A percentile compares a stretch with the other conserved stretches of the same genome.
Evolutionary conservation across 2,329 filamentous ascomycete species (phyloP).

Genomic region (Pseudocercospora musae): DNA sequence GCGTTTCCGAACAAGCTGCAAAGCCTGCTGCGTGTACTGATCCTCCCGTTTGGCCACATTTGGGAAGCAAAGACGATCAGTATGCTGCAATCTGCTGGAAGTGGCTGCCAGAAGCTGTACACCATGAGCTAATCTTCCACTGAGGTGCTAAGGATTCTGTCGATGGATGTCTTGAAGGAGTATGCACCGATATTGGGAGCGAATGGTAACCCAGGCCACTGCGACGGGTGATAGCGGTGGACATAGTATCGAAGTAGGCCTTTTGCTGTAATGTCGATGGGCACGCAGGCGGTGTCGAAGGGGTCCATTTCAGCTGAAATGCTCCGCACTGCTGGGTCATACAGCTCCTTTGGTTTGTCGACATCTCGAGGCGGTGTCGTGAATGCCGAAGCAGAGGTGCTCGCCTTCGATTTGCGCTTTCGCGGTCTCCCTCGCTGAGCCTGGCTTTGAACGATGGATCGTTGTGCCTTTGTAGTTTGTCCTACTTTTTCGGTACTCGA

Average conservation of each 20-base stretch:
- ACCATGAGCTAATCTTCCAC: slow-evolving; percentile 1
- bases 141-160: neutral
- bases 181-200: neutral
- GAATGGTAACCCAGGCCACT: slow-evolving; percentile 7
- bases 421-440: slow-evolving; percentile 4
- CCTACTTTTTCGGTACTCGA: neutral
- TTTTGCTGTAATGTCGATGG: slow-evolving; percentile 4
- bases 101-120: slow-evolving; percentile 7
- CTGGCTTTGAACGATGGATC: slow-evolving; percentile 6
- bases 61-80: slow-evolving; percentile 1
- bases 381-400: neutral
- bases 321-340: neutral
- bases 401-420: slow-evolving; percentile 5
- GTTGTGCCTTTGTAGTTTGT: slow-evolving; percentile 1
- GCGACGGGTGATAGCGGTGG: slow-evolving; percentile 5
- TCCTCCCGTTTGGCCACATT: neutral
- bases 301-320: slow-evolving; percentile 1
- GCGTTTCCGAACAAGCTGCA: neutral
- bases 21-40: neutral
- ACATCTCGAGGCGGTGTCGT: neutral
- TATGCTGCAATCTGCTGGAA: neutral
- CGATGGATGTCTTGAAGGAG: slow-evolving; percentile 2
- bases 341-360: slow-evolving; percentile 4
- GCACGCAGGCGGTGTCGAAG: neutral
- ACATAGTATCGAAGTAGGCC: slow-evolving; percentile 8